phyloP scores from a whole-genome alignment of 345 rosid genomes.

The Moricandia arvensis region DNA sequence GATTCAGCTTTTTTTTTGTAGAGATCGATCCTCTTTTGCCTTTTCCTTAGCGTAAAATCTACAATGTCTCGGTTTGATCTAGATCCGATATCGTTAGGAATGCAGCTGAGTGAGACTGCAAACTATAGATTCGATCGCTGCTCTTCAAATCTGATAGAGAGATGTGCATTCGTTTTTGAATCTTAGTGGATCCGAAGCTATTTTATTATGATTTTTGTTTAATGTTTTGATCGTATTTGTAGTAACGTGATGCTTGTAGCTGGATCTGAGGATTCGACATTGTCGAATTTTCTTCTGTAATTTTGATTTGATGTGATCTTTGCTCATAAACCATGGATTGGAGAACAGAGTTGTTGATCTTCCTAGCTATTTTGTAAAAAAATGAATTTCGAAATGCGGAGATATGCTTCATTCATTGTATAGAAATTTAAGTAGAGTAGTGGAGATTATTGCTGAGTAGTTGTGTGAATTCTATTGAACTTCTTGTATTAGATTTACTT shows the following conservation, averaged over 20 bases:
- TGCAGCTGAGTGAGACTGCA: conserved; percentile 13
- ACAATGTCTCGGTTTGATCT: conserved; percentile 23
- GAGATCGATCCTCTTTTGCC: conserved; percentile 21
- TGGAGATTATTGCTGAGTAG: neutral
- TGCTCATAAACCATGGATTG: neutral
- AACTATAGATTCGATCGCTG: conserved; percentile 6
- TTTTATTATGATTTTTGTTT: neutral
- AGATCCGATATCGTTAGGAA: conserved; percentile 15
- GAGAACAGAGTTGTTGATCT: neutral
- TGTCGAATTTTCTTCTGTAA: neutral
- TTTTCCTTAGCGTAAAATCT: conserved; percentile 1
- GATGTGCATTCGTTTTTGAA: neutral
- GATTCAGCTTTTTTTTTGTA: neutral
- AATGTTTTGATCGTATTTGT: neutral
- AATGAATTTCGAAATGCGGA: neutral
- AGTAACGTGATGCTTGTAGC: conserved; percentile 1
- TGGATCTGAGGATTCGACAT: conserved; percentile 23
- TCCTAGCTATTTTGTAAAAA: neutral
- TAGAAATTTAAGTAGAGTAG: neutral
- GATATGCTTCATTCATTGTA: neutral
- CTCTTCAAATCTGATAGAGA: conserved; percentile 14
- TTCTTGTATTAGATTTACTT: neutral
- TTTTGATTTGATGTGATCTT: neutral
- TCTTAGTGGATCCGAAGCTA: neutral
- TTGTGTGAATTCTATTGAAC: neutral